Conservation (phyloP, 352 stramenopile species). For the Achlya hypogyna region DNA sequence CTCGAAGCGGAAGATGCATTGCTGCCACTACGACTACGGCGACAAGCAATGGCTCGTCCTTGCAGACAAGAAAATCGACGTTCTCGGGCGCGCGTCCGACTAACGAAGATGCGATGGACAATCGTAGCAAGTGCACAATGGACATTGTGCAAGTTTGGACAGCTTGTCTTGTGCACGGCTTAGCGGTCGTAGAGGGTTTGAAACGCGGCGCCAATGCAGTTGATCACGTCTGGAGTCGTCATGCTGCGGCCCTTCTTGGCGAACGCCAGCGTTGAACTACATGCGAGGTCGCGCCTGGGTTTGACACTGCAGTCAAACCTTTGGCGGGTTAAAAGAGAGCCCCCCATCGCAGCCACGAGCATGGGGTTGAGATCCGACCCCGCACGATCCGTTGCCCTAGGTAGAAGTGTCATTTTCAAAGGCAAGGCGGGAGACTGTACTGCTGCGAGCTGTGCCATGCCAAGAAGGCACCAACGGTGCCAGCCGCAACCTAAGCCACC, state of each 20-base stretch:
- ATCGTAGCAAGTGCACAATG: too few relatives aligned
- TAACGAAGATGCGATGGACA: too few relatives aligned
- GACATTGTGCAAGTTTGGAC: too few relatives aligned
- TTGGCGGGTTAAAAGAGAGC: conserved; percentile 66
- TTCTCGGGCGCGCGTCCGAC: neutral
- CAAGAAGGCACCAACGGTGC: conserved; percentile 69
- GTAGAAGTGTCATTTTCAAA: neutral
- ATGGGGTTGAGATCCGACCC: conserved; percentile 39
- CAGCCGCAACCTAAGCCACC: conserved; percentile 54
- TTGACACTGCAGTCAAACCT: conserved; percentile 28
- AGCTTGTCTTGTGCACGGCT: neutral
- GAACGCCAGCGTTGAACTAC: conserved; percentile 54
- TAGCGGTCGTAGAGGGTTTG: neutral
- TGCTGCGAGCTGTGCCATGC: conserved; percentile 42
- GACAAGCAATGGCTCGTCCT: conserved; percentile 59
- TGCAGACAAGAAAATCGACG: conserved; percentile 11
- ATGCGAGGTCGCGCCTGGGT: neutral
- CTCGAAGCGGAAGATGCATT: conserved; percentile 57
- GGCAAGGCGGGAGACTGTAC: neutral
- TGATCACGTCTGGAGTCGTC: conserved; percentile 77
- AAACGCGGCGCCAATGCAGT: conserved; percentile 30
- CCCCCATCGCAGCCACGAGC: conserved; percentile 64
- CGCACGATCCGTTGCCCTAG: neutral
- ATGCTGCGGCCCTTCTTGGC: conserved; percentile 55
- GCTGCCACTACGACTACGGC: conserved; percentile 69